Base-by-base conservation (phyloP, 225 moss, liverwort and hornwort genomes). In the Climacium dendroides region DNA sequence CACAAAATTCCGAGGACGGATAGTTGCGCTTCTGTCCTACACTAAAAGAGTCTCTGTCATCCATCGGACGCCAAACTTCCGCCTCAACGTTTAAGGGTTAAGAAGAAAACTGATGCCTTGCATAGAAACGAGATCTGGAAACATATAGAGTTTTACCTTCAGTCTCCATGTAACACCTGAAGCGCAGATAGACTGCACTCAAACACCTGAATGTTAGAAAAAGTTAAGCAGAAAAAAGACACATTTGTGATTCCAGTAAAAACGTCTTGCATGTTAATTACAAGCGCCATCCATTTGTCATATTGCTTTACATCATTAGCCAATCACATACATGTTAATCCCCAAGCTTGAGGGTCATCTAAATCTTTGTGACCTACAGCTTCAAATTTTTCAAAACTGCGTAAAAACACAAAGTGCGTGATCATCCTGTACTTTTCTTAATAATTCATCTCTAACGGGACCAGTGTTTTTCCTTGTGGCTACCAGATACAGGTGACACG, bases 141-240 rank as follows among this genome's bases (percentile, higher is more conserved):
- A 65, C 9, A 79, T 41, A 9, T 61, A 22, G 54, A 80, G 17
- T 48, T 22, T 19, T 88, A 95, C 94, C 94, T 95, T 95, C 50
- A 95, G 77, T 84, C 93, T 91, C 94, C 94, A 95, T 39, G 91
- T 88, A 55, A 95, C 91, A 80, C 94, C 94, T n/a, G 92, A 87
- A 37, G 88, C 90, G 80, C 89, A 91, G 64, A 95, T 88, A 78
- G 91, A 85, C 94, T 95, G 93, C 90, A 87, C n/a, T 62, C 67
- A 84, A 75, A 82, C 74, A 87, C 74, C 35, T 43, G 67, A 69
- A 65, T 61, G 37, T 85, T 28, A 82, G 82, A 62, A 71, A 80
- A 52, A 59, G 61, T 76, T 22, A 8, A 17, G 67, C 15, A 78
- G 66, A 78, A 28, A 47, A 12, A 67, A 67, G 37, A 53, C 11